These are phyloP conservation scores for Salix viminalis DNA, from an alignment of 345 rosid genomes.

Conservation along the genomic window DNA sequence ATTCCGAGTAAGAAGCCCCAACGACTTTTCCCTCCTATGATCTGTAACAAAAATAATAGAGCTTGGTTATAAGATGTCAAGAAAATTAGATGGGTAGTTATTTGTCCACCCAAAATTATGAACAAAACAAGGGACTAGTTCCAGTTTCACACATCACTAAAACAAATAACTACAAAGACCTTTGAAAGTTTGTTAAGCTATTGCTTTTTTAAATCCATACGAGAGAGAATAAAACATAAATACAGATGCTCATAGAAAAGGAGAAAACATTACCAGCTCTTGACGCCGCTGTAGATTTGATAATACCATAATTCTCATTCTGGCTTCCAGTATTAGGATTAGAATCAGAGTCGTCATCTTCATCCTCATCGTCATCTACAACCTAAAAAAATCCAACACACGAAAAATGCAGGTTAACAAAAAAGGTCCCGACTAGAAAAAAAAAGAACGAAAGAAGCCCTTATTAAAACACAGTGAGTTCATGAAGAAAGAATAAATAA, in stretches of 20 bases:
- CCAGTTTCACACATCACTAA: neutral
- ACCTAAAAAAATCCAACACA: conserved; percentile 24
- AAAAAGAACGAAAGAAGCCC: neutral
- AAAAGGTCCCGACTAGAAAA: neutral
- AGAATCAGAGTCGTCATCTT: conserved; percentile 50
- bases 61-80: neutral
- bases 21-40: conserved; percentile 29
- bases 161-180: neutral
- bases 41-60: conserved; percentile 13
- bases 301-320: conserved; percentile 42
- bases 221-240: neutral
- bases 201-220: neutral
- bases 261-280: conserved; percentile 37
- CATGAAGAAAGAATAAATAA: neutral
- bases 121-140: neutral
- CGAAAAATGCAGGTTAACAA: neutral
- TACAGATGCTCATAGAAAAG: neutral
- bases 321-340: conserved; percentile 63
- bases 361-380: conserved; percentile 44
- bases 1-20: conserved; percentile 31
- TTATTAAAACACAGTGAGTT: neutral
- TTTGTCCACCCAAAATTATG: neutral
- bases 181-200: neutral
- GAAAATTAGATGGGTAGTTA: neutral
- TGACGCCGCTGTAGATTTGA: conserved; percentile 42